Evolutionary conservation across 306 rosid species (phyloP).

Genomic region (Albizia julibrissin): DNA sequence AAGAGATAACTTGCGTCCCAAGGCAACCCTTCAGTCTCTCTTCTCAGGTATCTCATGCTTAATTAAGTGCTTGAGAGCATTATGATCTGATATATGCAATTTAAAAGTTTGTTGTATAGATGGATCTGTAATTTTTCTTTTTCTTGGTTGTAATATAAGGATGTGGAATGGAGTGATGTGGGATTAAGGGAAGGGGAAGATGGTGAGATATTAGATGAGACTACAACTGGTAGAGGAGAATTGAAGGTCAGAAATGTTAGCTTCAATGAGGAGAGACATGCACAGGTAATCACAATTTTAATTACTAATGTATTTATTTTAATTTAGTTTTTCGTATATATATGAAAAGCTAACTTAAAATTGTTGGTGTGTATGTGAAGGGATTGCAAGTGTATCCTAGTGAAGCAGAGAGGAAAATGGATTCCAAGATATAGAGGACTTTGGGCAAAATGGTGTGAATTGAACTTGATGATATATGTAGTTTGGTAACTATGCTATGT

Average conservation of each 20-base stretch:
- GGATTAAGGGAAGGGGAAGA: slow-evolving; percentile 48
- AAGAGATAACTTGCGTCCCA: slow-evolving; percentile 50
- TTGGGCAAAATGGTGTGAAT: neutral
- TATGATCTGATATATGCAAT: neutral
- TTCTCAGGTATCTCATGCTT: slow-evolving; percentile 41
- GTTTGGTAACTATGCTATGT: neutral
- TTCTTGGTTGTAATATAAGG: slow-evolving; percentile 36
- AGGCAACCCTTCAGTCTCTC: slow-evolving; percentile 38
- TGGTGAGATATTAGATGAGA: slow-evolving; percentile 78
- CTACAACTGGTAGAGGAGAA: slow-evolving; percentile 85
- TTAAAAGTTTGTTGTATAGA: neutral
- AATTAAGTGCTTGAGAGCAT: neutral
- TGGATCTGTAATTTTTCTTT: neutral
- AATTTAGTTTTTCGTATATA: neutral
- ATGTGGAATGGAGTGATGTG: slow-evolving; percentile 33
- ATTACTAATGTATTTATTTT: neutral
- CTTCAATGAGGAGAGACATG: slow-evolving; percentile 58
- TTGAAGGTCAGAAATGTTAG: slow-evolving; percentile 65
- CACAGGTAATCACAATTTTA: neutral
- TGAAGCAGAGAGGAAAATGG: neutral
- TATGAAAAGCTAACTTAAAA: neutral
- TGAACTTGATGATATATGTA: neutral
- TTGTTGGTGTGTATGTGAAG: neutral
- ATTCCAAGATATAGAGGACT: neutral
- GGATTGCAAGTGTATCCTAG: neutral